Conservation (phyloP, 352 stramenopile genomes). For the Globisporangium recalcitrans region DNA sequence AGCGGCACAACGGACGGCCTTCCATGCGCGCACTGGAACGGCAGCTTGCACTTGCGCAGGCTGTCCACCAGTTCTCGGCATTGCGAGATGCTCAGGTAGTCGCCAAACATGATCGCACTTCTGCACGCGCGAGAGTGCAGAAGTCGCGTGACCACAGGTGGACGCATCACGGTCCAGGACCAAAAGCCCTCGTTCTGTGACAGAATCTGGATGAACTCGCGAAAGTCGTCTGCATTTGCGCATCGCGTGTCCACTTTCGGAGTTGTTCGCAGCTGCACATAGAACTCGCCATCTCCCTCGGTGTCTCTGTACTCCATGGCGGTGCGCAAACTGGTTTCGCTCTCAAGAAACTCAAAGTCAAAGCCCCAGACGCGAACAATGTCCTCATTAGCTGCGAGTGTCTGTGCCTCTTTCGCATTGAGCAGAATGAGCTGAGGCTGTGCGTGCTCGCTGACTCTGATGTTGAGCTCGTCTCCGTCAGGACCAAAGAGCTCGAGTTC, state of each 20-base stretch:
- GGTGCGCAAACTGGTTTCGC: not conserved
- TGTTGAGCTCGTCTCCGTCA: constrained; percentile 38
- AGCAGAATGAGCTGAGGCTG: constrained; percentile 48
- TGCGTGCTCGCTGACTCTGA: constrained; percentile 50
- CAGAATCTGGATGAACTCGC: constrained; percentile 80
- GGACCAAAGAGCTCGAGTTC: constrained; percentile 63
- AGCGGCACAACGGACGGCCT: constrained; percentile 87
- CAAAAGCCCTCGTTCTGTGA: constrained; percentile 19
- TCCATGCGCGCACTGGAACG: constrained; percentile 91
- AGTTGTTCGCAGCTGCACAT: constrained; percentile 31
- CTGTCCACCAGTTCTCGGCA: constrained; percentile 67
- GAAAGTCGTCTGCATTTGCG: constrained; percentile 67
- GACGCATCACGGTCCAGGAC: constrained; percentile 31
- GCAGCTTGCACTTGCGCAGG: constrained; percentile 70
- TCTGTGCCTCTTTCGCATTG: constrained; percentile 45
- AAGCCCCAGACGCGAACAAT: constrained; percentile 84
- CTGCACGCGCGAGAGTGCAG: constrained; percentile 87
- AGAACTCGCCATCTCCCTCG: not conserved
- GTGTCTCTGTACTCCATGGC: not conserved
- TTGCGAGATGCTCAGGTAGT: constrained; percentile 62
- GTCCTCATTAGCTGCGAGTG: constrained; percentile 35
- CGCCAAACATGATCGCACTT: constrained; percentile 92
- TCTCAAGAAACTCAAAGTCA: constrained; percentile 30
- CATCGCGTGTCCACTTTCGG: constrained; percentile 72
- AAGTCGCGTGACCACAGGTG: constrained; percentile 75